Base-by-base conservation (phyloP, 2,329 filamentous ascomycete species). In the Phaeosphaeriaceae sp. region DNA sequence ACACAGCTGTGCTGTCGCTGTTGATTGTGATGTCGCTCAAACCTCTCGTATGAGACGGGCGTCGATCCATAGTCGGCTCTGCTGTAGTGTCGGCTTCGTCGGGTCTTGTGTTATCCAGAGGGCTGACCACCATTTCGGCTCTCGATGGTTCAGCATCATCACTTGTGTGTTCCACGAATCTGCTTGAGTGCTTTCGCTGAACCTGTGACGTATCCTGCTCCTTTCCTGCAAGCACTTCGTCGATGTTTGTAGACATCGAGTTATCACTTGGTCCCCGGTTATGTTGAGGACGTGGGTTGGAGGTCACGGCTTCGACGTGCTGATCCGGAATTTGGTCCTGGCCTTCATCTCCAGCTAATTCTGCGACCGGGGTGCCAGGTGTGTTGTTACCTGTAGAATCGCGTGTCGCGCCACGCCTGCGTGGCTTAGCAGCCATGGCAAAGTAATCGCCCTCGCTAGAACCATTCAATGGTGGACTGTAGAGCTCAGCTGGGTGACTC, bases 1-100 rank as follows among this genome's bases (percentile, higher is more conserved):
- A 75, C 10, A 76, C 70, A 7, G 67, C 74, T 41, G 74, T 77
- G 48, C 62, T 73, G 11, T 76, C 72, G 48, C 72, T 76, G 24
- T 71, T 63, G 1, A 75, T 54, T 3, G 74, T 75, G 2, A 58
- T 65, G 55, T 76, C 72, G 59, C 74, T 76, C 13, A 71, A 52
- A 1, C 70, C 73, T 44, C 74, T 59, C 4, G 65, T 54, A 51
- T 76, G 73, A n/a, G 72, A 70, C 25, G 73, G 71, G 1, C 70
- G 66, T 33, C 69, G 63, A 31, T 73, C 66, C 7, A 51, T 27
- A n/a, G 27, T 41, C 22, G 51, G 22, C 11, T 56, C 52, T n/a
- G 40, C 50, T 3, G 47, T 47, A 10, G n/a, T n/a, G 19, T 33
- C 48, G 7, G 24, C 15, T 25, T 55, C 47, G 41, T 53, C 51